Conservation (phyloP, 1,139 yeast species). For the Kurtzmaniella quercitrusa region DNA sequence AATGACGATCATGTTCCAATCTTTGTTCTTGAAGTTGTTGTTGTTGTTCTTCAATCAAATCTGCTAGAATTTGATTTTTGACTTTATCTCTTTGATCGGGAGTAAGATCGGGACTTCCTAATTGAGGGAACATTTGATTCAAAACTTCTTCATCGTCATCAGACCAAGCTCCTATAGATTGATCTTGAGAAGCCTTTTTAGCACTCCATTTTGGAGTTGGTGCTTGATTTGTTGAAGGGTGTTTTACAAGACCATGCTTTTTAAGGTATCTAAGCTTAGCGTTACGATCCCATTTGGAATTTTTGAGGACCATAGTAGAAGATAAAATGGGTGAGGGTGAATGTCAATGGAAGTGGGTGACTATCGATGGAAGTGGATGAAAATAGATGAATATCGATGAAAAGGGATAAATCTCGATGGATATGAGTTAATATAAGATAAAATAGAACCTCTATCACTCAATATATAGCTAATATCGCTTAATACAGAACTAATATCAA, state of each 20-base stretch:
- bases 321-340: too few species aligned
- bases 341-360: too few species aligned
- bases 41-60: slow-evolving; percentile 19
- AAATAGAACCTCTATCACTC: too few species aligned
- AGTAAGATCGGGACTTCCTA: slow-evolving; percentile 30
- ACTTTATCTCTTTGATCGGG: slow-evolving; percentile 34
- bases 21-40: slow-evolving; percentile 11
- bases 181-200: slow-evolving; percentile 16
- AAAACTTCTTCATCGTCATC: slow-evolving; percentile 41
- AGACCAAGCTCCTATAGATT: slow-evolving; percentile 30
- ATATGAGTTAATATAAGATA: too few species aligned
- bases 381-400: not conserved
- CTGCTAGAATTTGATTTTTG: slow-evolving; percentile 33
- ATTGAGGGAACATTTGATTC: slow-evolving; percentile 38
- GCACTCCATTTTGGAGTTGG: slow-evolving; percentile 34
- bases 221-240: slow-evolving; percentile 9
- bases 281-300: slow-evolving; percentile 44
- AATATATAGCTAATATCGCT: too few species aligned
- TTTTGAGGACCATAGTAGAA: slow-evolving; percentile 46
- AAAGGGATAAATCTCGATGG: too few species aligned
- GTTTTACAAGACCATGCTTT: slow-evolving; percentile 34
- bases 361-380: too few species aligned
- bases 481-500: too few species aligned
- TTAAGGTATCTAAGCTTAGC: slow-evolving; percentile 37
- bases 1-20: slow-evolving; percentile 10